Evolutionary conservation across 768 basidiomycete species (phyloP).

Genomic region (Psilocybe subaeruginosa): DNA sequence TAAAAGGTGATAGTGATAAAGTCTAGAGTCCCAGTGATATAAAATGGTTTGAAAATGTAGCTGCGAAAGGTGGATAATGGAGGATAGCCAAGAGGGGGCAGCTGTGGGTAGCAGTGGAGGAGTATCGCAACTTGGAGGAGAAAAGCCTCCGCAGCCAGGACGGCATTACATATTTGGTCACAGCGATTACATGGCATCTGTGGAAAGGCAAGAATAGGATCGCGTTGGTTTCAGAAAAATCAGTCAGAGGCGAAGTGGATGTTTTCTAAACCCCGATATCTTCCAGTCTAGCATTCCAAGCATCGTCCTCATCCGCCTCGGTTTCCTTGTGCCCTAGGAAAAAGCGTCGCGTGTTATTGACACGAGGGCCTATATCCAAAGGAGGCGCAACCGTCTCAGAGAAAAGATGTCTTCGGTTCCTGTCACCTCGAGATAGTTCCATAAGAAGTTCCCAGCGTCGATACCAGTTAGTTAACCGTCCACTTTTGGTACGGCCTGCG

Average conservation of each 20-base stretch:
- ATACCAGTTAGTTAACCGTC: conserved; percentile 55
- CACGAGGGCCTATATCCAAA: background rate
- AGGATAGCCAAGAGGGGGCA: background rate
- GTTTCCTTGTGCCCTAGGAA: background rate
- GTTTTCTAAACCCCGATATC: conserved; percentile 7
- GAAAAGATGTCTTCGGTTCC: conserved; percentile 17
- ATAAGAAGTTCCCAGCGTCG: conserved; percentile 56
- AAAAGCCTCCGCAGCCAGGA: background rate
- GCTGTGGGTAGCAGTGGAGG: background rate
- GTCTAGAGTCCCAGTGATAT: background rate
- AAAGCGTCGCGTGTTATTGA: background rate
- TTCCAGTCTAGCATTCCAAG: conserved; percentile 11
- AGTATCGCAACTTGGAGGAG: background rate
- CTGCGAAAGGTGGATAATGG: background rate
- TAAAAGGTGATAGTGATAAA: background rate
- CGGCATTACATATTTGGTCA: background rate
- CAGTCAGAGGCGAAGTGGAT: background rate
- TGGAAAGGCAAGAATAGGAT: background rate
- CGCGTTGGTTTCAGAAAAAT: background rate
- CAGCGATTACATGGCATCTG: background rate
- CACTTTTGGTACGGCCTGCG: conserved; percentile 18
- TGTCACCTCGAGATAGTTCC: conserved; percentile 39
- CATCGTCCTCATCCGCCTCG: conserved; percentile 10
- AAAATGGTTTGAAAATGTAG: background rate
- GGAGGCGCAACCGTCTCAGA: background rate